phyloP scores from a whole-genome alignment of 306 rosid species.

The Astragalus membranaceus region DNA sequence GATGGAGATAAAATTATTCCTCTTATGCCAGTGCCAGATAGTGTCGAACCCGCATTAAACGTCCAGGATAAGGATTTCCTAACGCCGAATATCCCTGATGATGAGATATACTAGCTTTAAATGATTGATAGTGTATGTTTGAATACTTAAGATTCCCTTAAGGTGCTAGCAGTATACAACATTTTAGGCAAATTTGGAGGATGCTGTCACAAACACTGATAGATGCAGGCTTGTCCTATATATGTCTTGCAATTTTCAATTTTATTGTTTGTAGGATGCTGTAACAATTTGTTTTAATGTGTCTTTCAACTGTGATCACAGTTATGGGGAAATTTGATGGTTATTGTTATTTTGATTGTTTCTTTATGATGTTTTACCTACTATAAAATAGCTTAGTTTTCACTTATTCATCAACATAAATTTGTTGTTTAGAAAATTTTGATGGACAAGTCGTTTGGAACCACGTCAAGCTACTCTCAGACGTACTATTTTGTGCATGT shows the following conservation, averaged over 20 bases:
- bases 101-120: constrained; percentile 65
- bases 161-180: constrained; percentile 5
- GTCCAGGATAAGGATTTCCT: constrained; percentile 52
- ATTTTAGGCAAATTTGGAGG: constrained; percentile 5
- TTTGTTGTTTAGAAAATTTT: no score
- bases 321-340: constrained; percentile 7
- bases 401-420: no score
- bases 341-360: constrained; percentile 4
- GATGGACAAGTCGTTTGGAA: no score
- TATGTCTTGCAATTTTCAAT: neutral
- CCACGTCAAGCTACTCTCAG: no score
- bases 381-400: neutral
- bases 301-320: constrained; percentile 1
- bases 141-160: constrained; percentile 14
- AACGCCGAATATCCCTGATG: constrained; percentile 75
- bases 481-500: no score
- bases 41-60: constrained; percentile 42
- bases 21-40: constrained; percentile 75
- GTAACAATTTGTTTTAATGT: neutral
- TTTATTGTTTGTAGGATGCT: neutral
- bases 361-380: neutral
- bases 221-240: neutral
- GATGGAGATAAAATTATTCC: constrained; percentile 76
- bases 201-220: constrained; percentile 21
- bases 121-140: constrained; percentile 8